These are phyloP conservation scores for Phytophthora rubi DNA, from an alignment of 352 stramenopile species.

Conservation along the genomic window DNA sequence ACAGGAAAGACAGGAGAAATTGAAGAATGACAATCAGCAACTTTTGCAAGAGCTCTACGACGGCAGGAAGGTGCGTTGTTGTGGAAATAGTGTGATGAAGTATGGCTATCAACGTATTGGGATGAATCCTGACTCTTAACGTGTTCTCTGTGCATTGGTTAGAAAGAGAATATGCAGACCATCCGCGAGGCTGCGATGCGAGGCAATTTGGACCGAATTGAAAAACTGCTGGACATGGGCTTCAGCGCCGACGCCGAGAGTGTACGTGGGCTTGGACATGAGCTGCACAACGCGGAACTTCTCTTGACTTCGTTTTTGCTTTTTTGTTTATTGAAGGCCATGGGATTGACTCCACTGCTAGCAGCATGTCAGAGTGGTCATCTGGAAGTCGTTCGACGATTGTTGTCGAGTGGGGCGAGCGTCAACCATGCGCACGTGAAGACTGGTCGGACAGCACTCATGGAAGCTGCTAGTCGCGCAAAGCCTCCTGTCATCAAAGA, in stretches of 20 bases:
- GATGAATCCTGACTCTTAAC: not conserved
- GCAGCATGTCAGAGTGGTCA: conserved; percentile 61
- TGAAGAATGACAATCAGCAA: conserved; percentile 52
- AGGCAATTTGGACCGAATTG: conserved; percentile 55
- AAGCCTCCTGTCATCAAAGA: conserved; percentile 51
- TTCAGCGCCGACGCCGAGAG: conserved; percentile 68
- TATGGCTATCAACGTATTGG: too few relatives aligned
- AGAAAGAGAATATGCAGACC: conserved; percentile 74
- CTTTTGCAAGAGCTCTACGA: conserved; percentile 45
- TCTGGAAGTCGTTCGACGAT: conserved; percentile 49
- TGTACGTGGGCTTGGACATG: conserved; percentile 29
- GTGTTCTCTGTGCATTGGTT: not conserved
- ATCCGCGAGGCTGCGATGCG: conserved; percentile 73
- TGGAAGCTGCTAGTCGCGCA: conserved; percentile 60
- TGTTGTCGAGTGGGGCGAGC: conserved; percentile 51
- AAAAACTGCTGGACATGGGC: conserved; percentile 52
- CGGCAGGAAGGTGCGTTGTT: conserved; percentile 35
- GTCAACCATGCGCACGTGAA: conserved; percentile 64
- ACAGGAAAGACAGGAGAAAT: conserved; percentile 34
- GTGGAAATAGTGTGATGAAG: too few relatives aligned
- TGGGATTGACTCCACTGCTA: conserved; percentile 71
- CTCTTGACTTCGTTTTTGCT: not conserved
- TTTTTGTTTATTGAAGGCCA: conserved; percentile 42
- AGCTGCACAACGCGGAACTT: not conserved
- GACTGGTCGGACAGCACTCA: conserved; percentile 61